Percentiles rank a stretch among this genome's conserved stretches.
Evolutionary conservation across 176 grass and related monocot species (phyloP).

Genomic region (Phyllostachys edulis): DNA sequence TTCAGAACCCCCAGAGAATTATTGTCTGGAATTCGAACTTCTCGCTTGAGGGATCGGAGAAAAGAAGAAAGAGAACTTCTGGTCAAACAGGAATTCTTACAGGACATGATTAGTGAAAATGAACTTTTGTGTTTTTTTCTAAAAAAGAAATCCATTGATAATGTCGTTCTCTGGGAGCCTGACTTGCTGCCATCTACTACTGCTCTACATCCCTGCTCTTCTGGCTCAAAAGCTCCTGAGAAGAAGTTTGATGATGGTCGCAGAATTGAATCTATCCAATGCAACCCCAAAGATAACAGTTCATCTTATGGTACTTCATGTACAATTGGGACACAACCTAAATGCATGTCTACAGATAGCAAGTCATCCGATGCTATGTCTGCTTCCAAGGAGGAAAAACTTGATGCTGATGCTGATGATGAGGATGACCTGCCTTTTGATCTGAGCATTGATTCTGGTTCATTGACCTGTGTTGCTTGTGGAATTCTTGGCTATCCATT

Average conservation of each 20-base stretch:
- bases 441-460: slow-evolving; percentile 93
- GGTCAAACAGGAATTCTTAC: slow-evolving; percentile 87
- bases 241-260: slow-evolving; percentile 28
- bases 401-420: slow-evolving; percentile 40
- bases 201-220: slow-evolving; percentile 39
- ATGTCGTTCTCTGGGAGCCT: slow-evolving; percentile 88
- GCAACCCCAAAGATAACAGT: slow-evolving; percentile 21
- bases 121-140: slow-evolving; percentile 60
- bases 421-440: slow-evolving; percentile 80
- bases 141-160: slow-evolving; percentile 53
- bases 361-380: slow-evolving; percentile 19
- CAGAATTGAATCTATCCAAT: slow-evolving; percentile 10
- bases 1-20: slow-evolving; percentile 78
- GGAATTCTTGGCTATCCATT: slow-evolving; percentile 98
- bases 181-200: slow-evolving; percentile 61
- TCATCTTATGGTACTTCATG: slow-evolving; percentile 14
- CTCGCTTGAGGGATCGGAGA: slow-evolving; percentile 80
- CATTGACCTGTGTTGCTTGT: slow-evolving; percentile 94
- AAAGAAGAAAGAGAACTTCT: slow-evolving; percentile 94
- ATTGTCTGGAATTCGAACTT: slow-evolving; percentile 70
- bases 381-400: slow-evolving; percentile 22
- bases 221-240: slow-evolving; percentile 40
- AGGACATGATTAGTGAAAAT: slow-evolving; percentile 93
- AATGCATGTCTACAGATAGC: slow-evolving; percentile 18
- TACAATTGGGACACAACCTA: slow-evolving; percentile 13